Evolutionary conservation across 352 stramenopile species (phyloP), one percentile per base, ranked within the genome.

Genomic region (Globisporangium heterothallicum): DNA sequence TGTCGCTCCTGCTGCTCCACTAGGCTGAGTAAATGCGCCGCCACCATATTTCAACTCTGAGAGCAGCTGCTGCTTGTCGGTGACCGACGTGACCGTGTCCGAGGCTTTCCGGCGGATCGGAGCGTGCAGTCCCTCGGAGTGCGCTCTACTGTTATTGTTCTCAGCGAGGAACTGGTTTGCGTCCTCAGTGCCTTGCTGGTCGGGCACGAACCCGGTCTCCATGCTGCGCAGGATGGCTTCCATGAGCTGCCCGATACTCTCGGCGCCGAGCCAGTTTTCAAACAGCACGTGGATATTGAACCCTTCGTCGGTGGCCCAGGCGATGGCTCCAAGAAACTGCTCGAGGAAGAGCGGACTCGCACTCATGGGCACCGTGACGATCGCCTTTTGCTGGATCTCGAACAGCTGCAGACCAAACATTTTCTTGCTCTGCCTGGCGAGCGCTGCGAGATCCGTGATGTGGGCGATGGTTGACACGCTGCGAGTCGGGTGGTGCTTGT

Each of bases 261-360:
- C 64, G 10, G 66, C 59, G 10, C 58, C 52, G 16, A 93, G 66
- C 82, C 79, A 93, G 27, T 63, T 67, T 55, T 86, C 68, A 24
- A 89, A 77, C 16, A 88, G 24, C 0, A 56, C 40, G 59, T 89
- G 79, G 27, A 90, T 77, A 60, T 88, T 84, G 62, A 88, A 90
- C 13, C 76, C 79, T 51, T 88, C 79, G 49, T 70, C 75, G 16
- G 81, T 63, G 2, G 78, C 80, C 82, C 79, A 93, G 13, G 73
- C 59, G 22, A 91, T 25, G 19, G 61, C 64, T 1, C 54, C 54
- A 14, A 93, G 70, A 21, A 91, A 73, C 12, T 73, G 72, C 53
- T 89, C 84, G 29, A 93, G 53, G 43, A 88, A 91, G 26, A 81
- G 62, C 3, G 82, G 70, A 41, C 59, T 84, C 13, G 72, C 56